Base-by-base conservation (phyloP, 2,329 filamentous ascomycete genomes). In the Penicillium freii region DNA sequence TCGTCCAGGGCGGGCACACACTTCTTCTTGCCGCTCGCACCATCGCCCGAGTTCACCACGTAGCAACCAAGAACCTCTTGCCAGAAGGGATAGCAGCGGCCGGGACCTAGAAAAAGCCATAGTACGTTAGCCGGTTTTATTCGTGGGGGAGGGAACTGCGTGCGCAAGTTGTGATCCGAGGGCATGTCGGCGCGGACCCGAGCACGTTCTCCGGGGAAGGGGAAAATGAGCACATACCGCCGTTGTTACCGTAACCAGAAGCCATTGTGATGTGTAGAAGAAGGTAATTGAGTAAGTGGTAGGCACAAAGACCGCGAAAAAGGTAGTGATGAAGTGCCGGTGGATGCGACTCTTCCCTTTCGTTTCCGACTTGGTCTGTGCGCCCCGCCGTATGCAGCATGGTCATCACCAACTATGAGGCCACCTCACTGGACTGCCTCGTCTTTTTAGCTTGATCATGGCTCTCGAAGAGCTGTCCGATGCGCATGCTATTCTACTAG, bases 41-140 rank as follows among this genome's bases (percentile, higher is more conserved):
- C 89, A 64, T 88, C 81, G 64, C 83, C 84, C 55, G 91, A 91
- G 81, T 97, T 97, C 73, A 96, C 87, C 60, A 97, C 92, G 77
- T 99, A 99, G 86, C 94, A 99, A 71, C 92, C 92, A 75, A 99
- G 89, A 65, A 97, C 87, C 80, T 99, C 94, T 81, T 99, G 94
- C 94, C 94, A 99, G 86, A 97, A 99, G 74, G 92, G 91, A 82
- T 96, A 97, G 87, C 94, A 99, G 78, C 93, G 90, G 69, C 82
- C 84, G 65, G 84, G 84, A 71, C 86, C 86, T 88, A 70, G 38
- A 54, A 48, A 55, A 51, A 49, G 59, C 45, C 55, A 43, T 59
- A 59, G 36, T 57, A 45, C 23, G 60, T 72, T 65, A 71, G 69
- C 64, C 48, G 56, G 43, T 33, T 47, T 48, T 36, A 57, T 64